Percentiles rank a stretch among this genome's conserved stretches.
Evolutionary conservation across 192 early-diverging fungal genomes (phyloP).

Genomic region (Linnemannia zychae): DNA sequence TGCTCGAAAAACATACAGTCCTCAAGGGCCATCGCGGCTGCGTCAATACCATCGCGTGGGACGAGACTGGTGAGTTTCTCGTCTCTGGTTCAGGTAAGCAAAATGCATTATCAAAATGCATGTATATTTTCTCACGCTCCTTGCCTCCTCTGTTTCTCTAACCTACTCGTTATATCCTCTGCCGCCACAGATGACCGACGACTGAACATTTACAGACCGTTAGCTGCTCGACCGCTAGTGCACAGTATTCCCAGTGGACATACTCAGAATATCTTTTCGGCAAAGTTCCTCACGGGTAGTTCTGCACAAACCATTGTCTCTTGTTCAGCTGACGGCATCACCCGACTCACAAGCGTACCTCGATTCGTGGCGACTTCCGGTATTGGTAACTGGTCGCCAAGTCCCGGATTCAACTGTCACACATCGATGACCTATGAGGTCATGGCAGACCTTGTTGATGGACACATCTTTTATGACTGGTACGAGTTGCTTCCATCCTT

Average conservation of each 20-base stretch:
- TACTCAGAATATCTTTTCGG: slow-evolving; percentile 82
- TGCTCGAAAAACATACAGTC: slow-evolving; percentile 42
- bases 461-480: slow-evolving; percentile 63
- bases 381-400: slow-evolving; percentile 31
- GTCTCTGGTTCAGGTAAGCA: slow-evolving; percentile 63
- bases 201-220: slow-evolving; percentile 62
- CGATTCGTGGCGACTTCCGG: slow-evolving; percentile 30
- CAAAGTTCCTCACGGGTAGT: slow-evolving; percentile 73
- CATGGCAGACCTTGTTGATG: slow-evolving; percentile 58
- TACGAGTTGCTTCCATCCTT: not conserved
- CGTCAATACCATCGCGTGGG: slow-evolving; percentile 68
- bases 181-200: slow-evolving; percentile 55
- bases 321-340: slow-evolving; percentile 72
- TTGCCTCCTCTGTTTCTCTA: not conserved
- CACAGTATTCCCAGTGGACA: slow-evolving; percentile 71
- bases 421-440: slow-evolving; percentile 59
- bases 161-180: not conserved
- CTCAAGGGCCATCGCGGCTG: slow-evolving; percentile 67
- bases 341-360: slow-evolving; percentile 68
- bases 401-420: slow-evolving; percentile 59
- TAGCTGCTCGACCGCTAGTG: slow-evolving; percentile 45
- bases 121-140: not conserved
- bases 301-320: slow-evolving; percentile 70
- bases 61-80: slow-evolving; percentile 55
- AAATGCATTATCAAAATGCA: not conserved